phyloP scores from a whole-genome alignment of 108 stramenopile genomes.

The Fragilaria radians region DNA sequence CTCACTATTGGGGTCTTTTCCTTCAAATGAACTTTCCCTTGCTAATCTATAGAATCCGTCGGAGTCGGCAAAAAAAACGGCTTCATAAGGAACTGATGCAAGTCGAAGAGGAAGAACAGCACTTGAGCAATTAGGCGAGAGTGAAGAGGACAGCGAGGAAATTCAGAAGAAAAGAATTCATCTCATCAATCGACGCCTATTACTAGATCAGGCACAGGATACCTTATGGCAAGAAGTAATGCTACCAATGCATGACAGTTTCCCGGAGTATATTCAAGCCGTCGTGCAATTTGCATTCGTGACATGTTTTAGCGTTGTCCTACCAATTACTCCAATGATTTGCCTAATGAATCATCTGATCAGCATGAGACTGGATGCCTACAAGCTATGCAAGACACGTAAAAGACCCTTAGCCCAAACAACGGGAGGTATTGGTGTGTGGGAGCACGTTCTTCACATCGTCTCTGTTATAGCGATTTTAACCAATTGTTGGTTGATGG shows the following conservation, averaged over 20 bases:
- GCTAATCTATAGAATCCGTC: constrained; percentile 55
- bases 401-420: constrained; percentile 83
- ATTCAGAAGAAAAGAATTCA: constrained; percentile 16
- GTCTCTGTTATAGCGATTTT: constrained; percentile 93
- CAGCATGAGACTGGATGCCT: constrained; percentile 92
- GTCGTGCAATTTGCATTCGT: constrained; percentile 93
- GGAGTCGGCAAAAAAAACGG: constrained; percentile 30
- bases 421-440: constrained; percentile 95
- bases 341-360: constrained; percentile 90
- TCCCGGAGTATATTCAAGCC: constrained; percentile 89
- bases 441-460: constrained; percentile 93
- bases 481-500: constrained; percentile 93
- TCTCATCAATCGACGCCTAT: constrained; percentile 65
- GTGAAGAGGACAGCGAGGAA: constrained; percentile 12
- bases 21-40: constrained; percentile 79
- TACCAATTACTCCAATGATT: constrained; percentile 91
- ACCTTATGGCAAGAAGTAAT: constrained; percentile 81
- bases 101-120: constrained; percentile 56
- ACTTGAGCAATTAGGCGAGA: constrained; percentile 1
- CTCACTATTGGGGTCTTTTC: constrained; percentile 81
- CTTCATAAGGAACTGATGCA: constrained; percentile 46
- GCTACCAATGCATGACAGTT: constrained; percentile 81
- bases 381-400: constrained; percentile 90
- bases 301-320: constrained; percentile 92
- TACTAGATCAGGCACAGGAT: constrained; percentile 82